Percentiles rank a stretch among this genome's conserved stretches.
These are phyloP conservation scores for Colletotrichum sp. DNA, from an alignment of 2,329 filamentous ascomycete species.

Conservation along the genomic window DNA sequence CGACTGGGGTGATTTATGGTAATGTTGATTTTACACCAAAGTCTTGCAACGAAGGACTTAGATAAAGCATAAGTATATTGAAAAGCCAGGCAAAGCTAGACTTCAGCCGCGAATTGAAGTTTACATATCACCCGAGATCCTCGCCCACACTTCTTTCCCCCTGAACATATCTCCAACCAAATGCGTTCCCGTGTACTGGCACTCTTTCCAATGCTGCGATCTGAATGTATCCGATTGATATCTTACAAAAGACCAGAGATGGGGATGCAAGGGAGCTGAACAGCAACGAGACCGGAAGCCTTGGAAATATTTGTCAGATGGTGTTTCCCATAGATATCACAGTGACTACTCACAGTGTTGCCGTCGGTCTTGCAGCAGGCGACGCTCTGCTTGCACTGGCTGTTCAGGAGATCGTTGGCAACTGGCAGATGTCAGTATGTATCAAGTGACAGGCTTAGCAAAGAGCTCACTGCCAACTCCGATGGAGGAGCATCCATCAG, in stretches of 20 bases:
- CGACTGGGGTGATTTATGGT: neutral
- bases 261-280: neutral
- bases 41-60: neutral
- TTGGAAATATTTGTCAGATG: neutral
- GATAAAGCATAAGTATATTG: neutral
- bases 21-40: neutral
- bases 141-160: neutral
- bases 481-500: neutral
- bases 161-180: neutral
- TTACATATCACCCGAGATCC: neutral
- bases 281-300: neutral
- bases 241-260: neutral
- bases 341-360: neutral
- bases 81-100: neutral
- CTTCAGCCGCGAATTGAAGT: neutral
- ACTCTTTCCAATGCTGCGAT: neutral
- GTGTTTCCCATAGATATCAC: neutral
- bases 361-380: neutral
- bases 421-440: neutral
- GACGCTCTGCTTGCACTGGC: neutral
- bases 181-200: neutral
- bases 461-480: neutral
- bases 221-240: accelerated
- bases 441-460: neutral
- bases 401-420: neutral